Percentiles rank a stretch among this genome's conserved stretches.
These are phyloP conservation scores for Epithemia pelagica DNA, from an alignment of 108 stramenopile genomes.

Conservation along the genomic window DNA sequence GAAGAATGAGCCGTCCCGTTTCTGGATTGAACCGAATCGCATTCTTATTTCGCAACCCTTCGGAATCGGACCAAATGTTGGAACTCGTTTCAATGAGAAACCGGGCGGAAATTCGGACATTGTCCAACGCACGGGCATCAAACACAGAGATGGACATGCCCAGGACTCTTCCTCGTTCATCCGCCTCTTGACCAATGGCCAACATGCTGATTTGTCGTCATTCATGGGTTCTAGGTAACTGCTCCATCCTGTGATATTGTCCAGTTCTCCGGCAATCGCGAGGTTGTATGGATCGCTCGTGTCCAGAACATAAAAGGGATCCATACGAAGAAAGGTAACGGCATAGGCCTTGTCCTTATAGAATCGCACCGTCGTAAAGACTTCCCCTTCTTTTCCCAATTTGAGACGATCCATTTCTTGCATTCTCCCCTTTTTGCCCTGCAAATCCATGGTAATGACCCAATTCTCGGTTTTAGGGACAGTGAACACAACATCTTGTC, in stretches of 20 bases:
- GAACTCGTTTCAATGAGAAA: constrained; percentile 20
- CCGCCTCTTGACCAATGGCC: constrained; percentile 45
- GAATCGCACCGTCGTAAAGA: constrained; percentile 43
- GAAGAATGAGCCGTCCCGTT: constrained; percentile 37
- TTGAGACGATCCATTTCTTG: constrained; percentile 20
- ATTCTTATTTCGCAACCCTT: constrained; percentile 33
- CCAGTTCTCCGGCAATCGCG: constrained; percentile 26
- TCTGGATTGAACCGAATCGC: constrained; percentile 34
- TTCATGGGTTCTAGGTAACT: constrained; percentile 47
- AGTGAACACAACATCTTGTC: too few species aligned
- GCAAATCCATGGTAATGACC: constrained; percentile 21
- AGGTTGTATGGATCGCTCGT: constrained; percentile 21
- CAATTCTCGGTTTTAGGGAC: constrained; percentile 23
- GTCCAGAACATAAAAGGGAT: constrained; percentile 49
- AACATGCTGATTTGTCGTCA: constrained; percentile 28
- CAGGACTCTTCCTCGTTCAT: constrained; percentile 21
- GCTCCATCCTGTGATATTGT: constrained; percentile 49
- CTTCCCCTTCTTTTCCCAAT: constrained; percentile 35
- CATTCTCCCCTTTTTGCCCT: constrained; percentile 8
- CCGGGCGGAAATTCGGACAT: constrained; percentile 19
- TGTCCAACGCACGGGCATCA: constrained; percentile 22
- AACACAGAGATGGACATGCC: constrained; percentile 45
- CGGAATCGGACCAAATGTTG: constrained; percentile 20
- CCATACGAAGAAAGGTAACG: constrained; percentile 43
- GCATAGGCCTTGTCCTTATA: constrained; percentile 41